Evolutionary conservation across 306 rosid genomes (phyloP).

Genomic region (Quercus bicolor): DNA sequence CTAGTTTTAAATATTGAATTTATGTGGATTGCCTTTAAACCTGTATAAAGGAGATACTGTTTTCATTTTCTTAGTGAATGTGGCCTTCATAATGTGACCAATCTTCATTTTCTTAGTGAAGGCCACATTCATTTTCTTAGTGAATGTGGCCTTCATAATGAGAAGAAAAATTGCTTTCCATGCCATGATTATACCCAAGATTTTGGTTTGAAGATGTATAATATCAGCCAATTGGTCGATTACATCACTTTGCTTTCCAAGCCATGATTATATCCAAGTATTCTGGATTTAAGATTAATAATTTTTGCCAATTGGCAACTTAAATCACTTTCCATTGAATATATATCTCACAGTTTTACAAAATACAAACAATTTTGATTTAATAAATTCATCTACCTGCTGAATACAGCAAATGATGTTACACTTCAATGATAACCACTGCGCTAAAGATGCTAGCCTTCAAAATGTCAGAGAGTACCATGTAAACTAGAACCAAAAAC

Average conservation of each 20-base stretch:
- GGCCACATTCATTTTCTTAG: neutral
- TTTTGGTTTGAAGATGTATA: neutral
- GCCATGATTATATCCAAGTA: neutral
- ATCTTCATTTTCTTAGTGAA: neutral
- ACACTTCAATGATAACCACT: neutral
- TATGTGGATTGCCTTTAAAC: neutral
- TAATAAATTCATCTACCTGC: constrained; percentile 1
- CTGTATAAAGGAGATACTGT: neutral
- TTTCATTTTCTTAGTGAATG: neutral
- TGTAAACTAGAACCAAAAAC: constrained; percentile 13
- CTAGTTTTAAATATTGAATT: no score
- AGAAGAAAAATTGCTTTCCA: neutral
- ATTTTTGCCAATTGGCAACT: neutral
- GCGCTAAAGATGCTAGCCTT: constrained; percentile 20
- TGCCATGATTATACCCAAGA: neutral
- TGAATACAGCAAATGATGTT: neutral
- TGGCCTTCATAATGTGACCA: no score
- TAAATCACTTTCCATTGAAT: neutral
- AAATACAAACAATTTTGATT: neutral
- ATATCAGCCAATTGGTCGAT: neutral
- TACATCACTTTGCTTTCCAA: neutral
- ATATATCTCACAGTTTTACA: constrained; percentile 1
- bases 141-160: no score
- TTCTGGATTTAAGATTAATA: neutral
- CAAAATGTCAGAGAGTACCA: constrained; percentile 4